Evolutionary conservation across 306 rosid species (phyloP).

Genomic region (Lagenaria siceraria): DNA sequence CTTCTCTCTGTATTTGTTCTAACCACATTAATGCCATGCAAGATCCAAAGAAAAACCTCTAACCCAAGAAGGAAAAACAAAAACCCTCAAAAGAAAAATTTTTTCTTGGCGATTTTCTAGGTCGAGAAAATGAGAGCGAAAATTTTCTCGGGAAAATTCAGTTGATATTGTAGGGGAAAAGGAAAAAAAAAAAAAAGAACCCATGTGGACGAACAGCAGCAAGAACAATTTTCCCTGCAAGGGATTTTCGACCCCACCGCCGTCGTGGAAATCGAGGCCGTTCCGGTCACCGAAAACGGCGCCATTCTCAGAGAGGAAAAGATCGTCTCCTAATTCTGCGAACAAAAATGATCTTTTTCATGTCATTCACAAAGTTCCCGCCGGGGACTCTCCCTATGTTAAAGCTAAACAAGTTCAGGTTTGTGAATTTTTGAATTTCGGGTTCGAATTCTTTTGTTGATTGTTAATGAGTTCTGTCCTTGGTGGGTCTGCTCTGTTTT

Average conservation of each 20-base stretch:
- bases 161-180: neutral
- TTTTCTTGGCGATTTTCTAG: neutral
- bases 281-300: conserved; percentile 16
- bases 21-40: neutral
- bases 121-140: neutral
- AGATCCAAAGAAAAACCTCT: conserved; percentile 8
- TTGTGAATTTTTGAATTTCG: neutral
- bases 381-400: conserved; percentile 89
- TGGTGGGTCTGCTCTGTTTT: neutral
- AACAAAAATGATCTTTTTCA: conserved; percentile 44
- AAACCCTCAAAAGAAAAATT: neutral
- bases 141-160: conserved; percentile 18
- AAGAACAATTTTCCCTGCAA: conserved; percentile 25
- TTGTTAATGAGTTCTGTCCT: neutral
- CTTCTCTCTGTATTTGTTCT: neutral
- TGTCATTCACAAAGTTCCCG: conserved; percentile 64
- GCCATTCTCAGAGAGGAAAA: conserved; percentile 49
- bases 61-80: neutral
- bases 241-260: conserved; percentile 47
- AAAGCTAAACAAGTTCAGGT: conserved; percentile 96
- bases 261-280: conserved; percentile 27
- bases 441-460: neutral
- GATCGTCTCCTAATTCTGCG: conserved; percentile 28
- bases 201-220: conserved; percentile 31
- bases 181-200: too few species aligned